Percentiles rank a stretch among this genome's conserved stretches.
Conservation (phyloP, 2,329 filamentous ascomycete genomes). For the Talaromyces amestolkiae region DNA sequence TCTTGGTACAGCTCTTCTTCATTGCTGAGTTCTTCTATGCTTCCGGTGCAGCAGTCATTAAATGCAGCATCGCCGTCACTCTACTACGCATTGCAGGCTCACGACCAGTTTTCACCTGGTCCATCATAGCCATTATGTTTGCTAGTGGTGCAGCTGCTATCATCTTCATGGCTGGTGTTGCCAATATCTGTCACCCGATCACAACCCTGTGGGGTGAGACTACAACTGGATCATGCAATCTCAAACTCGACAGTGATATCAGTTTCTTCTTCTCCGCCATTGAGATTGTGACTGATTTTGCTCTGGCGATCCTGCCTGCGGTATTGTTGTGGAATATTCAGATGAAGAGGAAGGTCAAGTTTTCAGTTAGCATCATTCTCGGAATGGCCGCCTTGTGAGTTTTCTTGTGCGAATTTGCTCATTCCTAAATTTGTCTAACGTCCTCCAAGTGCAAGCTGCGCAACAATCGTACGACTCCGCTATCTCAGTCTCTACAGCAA, state of each 20-base stretch:
- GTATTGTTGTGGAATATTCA: conserved; percentile 12
- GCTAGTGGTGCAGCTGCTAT: not conserved
- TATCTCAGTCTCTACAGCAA: conserved; percentile 16
- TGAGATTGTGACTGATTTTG: conserved; percentile 14
- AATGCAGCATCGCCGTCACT: conserved; percentile 13
- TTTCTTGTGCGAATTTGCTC: not conserved
- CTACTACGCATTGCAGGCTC: conserved; percentile 14
- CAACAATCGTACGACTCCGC: conserved; percentile 14
- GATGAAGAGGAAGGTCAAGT: conserved; percentile 14
- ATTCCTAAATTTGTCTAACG: not conserved
- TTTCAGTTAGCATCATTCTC: conserved; percentile 9
- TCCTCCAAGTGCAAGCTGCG: conserved; percentile 9
- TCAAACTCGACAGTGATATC: conserved; percentile 4
- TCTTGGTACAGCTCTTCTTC: conserved; percentile 1
- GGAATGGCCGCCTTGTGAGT: conserved; percentile 15
- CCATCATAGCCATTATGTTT: conserved; percentile 5
- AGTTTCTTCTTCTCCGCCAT: conserved; percentile 16
- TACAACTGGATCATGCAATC: conserved; percentile 11
- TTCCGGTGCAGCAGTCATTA: conserved; percentile 7
- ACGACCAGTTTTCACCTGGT: not conserved
- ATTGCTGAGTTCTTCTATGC: conserved; percentile 17
- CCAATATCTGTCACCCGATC: conserved; percentile 16
- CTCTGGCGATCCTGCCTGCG: conserved; percentile 10
- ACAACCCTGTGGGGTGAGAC: conserved; percentile 12
- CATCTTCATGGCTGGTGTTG: conserved; percentile 15